A percentile compares a stretch with the other conserved stretches of the same genome.
phyloP scores from a whole-genome alignment of 805 yeast genomes.

The Blastobotrys peoriensis region DNA sequence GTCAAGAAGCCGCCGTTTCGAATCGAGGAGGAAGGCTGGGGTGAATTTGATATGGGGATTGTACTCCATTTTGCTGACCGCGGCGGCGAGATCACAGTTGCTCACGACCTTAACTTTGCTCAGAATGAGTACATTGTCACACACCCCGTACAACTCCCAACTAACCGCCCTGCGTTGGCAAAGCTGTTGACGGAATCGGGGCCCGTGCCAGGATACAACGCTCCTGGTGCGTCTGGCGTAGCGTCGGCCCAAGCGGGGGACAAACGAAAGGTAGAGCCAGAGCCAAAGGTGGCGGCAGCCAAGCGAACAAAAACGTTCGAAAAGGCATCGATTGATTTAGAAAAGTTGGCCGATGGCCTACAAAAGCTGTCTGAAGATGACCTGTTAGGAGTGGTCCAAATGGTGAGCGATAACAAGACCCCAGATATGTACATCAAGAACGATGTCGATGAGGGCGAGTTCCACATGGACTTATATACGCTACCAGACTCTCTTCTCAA shows the following conservation, averaged over 20 bases:
- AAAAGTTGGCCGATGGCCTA: constrained; percentile 81
- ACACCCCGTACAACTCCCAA: constrained; percentile 70
- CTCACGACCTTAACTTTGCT: constrained; percentile 83
- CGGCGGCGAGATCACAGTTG: constrained; percentile 79
- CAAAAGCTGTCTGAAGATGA: constrained; percentile 90
- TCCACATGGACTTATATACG: constrained; percentile 91
- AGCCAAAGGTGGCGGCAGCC: constrained; percentile 20
- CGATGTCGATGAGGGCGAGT: constrained; percentile 95
- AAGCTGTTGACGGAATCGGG: constrained; percentile 77
- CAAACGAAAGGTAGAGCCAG: constrained; percentile 33
- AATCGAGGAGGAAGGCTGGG: constrained; percentile 96
- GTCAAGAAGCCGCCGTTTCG: constrained; percentile 78
- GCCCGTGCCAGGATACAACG: constrained; percentile 53
- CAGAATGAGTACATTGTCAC: constrained; percentile 72
- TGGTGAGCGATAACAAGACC: constrained; percentile 94
- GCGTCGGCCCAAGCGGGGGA: constrained; percentile 23
- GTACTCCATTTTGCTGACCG: constrained; percentile 72
- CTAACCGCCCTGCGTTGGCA: constrained; percentile 65
- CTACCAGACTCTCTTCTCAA: constrained; percentile 85
- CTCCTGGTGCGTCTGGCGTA: constrained; percentile 21
- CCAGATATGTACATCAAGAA: constrained; percentile 93
- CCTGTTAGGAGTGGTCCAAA: constrained; percentile 87
- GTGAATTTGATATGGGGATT: constrained; percentile 88
- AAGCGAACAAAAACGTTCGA: constrained; percentile 36
- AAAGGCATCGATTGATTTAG: constrained; percentile 71